phyloP scores from a whole-genome alignment of 2,329 filamentous ascomycete species.

The Colletotrichum acutatum region DNA sequence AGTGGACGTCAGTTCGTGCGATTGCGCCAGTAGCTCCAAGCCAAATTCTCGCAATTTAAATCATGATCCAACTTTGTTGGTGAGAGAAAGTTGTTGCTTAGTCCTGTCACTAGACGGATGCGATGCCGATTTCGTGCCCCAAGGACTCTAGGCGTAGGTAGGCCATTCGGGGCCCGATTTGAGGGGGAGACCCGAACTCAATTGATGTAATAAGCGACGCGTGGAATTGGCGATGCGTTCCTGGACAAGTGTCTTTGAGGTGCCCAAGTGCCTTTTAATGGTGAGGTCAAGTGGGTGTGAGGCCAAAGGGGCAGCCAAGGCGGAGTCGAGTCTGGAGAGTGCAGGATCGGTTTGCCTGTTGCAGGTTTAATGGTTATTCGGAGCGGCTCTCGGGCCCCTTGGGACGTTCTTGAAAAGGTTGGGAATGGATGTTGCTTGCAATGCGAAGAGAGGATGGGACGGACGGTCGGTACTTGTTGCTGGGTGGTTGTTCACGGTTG shows the following conservation, averaged over 20 bases:
- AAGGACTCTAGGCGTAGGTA: not conserved
- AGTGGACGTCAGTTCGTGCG: not conserved
- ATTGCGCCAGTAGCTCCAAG: not conserved
- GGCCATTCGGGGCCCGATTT: not conserved
- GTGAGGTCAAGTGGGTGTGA: conserved; percentile 2
- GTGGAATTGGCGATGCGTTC: conserved; percentile 25
- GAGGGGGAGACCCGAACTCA: conserved; percentile 14
- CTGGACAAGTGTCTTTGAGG: not conserved
- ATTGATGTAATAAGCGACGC: conserved; percentile 12
- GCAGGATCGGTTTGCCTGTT: not conserved
- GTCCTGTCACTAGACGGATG: not conserved
- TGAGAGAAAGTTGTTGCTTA: no score
- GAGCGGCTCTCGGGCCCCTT: conserved; percentile 7
- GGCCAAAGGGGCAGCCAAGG: not conserved
- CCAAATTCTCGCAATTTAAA: not conserved
- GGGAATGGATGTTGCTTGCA: not conserved
- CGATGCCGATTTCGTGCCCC: not conserved
- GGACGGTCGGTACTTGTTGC: not conserved
- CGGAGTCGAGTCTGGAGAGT: not conserved
- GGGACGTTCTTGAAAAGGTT: not conserved
- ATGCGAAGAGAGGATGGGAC: conserved; percentile 4
- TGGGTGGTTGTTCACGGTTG: not conserved
- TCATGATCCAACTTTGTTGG: not conserved
- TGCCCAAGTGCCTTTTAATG: not conserved
- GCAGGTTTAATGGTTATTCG: not conserved